Evolutionary conservation across 2,329 filamentous ascomycete genomes (phyloP), one percentile per base, ranked within the genome.

Genomic region (Acephala macrosclerotiorum): DNA sequence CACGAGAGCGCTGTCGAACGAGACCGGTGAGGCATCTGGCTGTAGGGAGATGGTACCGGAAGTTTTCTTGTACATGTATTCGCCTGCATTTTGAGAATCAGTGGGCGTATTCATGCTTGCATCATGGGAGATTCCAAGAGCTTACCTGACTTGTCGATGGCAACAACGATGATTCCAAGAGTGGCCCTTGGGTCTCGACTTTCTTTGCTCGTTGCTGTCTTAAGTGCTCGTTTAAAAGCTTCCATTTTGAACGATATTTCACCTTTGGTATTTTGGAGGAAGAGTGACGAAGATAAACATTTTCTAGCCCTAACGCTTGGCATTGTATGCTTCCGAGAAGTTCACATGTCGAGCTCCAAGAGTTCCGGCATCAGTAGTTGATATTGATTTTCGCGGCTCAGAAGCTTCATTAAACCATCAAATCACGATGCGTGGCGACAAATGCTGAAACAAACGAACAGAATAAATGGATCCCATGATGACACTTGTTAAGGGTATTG

Each of bases 11-110:
- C 78, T 80, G 1, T 85, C 82, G 8, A 87, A 72, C 0, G 79
- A 81, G 0, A 81, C 77, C 75, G 86, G 80, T 75, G 86, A 86
- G 14, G 84, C 85, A 49, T 49, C n/a, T 5, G 45, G 45, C 11
- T 49, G 45, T 4, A 49, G 45, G 5, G 45, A 49, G 7, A 49
- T 25, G 5, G 9, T 22, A 14, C 45, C 45, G 6, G 45, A 22
- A 9, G 45, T 25, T 4, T 22, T 49, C 20, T 49, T 49, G 11
- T 49, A 49, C 11, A 49, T 49, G n/a, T 49, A 49, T 49, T 49
- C 45, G 11, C 45, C 45, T 49, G n/a, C 20, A 22, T 7, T 5
- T 42, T 33, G 29, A 3, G 3, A 12, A 12, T 42, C 12, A 42
- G 38, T n/a, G 14, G 14, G 14, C 14, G 14, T 16, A 6, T n/a